Evolutionary conservation across 2,329 filamentous ascomycete genomes (phyloP).

Genomic region (Alternaria tenuissima): DNA sequence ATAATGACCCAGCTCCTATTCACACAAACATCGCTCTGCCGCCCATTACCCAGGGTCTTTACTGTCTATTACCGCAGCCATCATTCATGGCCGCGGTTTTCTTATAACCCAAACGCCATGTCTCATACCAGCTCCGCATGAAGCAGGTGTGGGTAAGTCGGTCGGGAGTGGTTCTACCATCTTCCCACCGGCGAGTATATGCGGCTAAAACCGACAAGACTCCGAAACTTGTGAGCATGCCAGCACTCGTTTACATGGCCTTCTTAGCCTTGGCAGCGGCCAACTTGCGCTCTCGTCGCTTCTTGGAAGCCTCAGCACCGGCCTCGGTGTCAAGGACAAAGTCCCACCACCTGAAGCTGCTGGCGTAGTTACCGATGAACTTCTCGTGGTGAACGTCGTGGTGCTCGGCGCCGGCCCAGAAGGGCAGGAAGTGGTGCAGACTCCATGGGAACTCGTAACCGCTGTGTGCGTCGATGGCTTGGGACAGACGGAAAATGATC

Average conservation of each 20-base stretch:
- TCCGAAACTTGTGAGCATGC: not conserved
- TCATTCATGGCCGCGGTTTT: constrained; percentile 21
- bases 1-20: constrained; percentile 26
- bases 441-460: constrained; percentile 99
- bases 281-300: constrained; percentile 79
- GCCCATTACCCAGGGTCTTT: constrained; percentile 36
- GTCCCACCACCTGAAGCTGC: constrained; percentile 99
- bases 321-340: constrained; percentile 92
- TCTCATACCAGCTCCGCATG: constrained; percentile 20
- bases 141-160: constrained; percentile 9
- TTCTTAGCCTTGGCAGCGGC: constrained; percentile 60
- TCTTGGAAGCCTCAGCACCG: constrained; percentile 84
- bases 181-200: not conserved
- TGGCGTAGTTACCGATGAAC: constrained; percentile 98
- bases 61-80: constrained; percentile 25
- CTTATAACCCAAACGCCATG: constrained; percentile 36
- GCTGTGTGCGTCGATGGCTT: constrained; percentile 96
- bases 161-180: constrained; percentile 9
- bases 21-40: constrained; percentile 31
- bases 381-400: constrained; percentile 98
- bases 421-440: constrained; percentile 91
- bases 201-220: constrained; percentile 23
- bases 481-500: constrained; percentile 92
- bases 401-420: constrained; percentile 97
- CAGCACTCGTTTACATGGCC: constrained; percentile 50